Evolutionary conservation across 345 rosid species (phyloP).

Genomic region (Citrus mangshanensis): DNA sequence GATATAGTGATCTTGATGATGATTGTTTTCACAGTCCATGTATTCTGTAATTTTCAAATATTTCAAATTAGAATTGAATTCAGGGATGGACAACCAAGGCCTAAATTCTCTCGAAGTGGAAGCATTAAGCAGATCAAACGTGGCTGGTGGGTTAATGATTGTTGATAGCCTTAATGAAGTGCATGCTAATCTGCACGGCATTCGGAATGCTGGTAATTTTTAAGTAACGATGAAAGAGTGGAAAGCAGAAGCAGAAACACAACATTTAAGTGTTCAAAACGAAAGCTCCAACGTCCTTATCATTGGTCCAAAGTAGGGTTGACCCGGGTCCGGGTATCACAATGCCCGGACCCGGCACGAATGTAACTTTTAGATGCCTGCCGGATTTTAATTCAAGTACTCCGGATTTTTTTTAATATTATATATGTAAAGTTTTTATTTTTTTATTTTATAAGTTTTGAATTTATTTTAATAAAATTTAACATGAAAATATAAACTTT

Average conservation of each 20-base stretch:
- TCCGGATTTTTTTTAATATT: no score
- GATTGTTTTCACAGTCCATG: not conserved
- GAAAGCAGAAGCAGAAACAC: not conserved
- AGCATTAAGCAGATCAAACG: not conserved
- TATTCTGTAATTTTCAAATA: no score
- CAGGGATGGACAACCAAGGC: not conserved
- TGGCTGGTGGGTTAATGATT: not conserved
- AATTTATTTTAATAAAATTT: no score
- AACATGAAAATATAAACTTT: no score
- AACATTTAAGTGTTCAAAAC: not conserved
- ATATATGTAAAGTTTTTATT: no score
- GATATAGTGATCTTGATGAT: not conserved
- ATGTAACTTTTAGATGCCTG: no score
- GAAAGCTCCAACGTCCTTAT: not conserved
- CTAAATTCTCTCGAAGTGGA: not conserved
- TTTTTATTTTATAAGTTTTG: no score
- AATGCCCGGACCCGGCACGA: no score
- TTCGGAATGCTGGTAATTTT: not conserved
- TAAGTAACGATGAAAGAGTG: not conserved
- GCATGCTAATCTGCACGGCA: no score
- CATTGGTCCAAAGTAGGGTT: no score
- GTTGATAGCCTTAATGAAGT: no score
- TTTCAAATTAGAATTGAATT: not conserved
- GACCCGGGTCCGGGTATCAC: no score
- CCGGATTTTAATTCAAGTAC: rapidly evolving